Conservation (phyloP, 176 grass and related monocot species). For the Leersia perrieri region DNA sequence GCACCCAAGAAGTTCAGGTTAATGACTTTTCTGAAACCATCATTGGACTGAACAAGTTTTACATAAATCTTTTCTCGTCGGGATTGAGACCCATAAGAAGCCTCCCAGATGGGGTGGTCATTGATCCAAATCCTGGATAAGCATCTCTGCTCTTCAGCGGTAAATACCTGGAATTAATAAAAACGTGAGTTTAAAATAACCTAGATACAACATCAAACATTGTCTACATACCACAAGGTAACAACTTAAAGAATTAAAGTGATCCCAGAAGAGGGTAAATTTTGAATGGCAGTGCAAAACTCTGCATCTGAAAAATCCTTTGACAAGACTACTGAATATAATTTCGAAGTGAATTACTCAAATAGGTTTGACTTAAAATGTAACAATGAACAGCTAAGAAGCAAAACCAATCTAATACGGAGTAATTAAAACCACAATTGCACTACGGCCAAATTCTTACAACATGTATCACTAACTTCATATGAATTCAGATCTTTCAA, state of each 20-base stretch:
- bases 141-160: slow-evolving; percentile 78
- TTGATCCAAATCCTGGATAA: slow-evolving; percentile 65
- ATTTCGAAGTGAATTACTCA: background rate
- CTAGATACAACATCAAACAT: background rate
- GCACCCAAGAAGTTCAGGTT: slow-evolving; percentile 55
- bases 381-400: background rate
- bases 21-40: slow-evolving; percentile 53
- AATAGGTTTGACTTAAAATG: background rate
- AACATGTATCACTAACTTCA: slow-evolving; percentile 9
- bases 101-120: slow-evolving; percentile 29
- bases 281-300: background rate
- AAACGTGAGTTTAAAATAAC: background rate
- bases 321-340: slow-evolving; percentile 2
- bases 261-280: slow-evolving; percentile 10
- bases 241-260: slow-evolving; percentile 8
- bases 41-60: slow-evolving; percentile 56
- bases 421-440: background rate
- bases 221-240: background rate
- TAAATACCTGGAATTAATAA: slow-evolving; percentile 46
- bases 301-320: background rate
- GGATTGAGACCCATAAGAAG: slow-evolving; percentile 45
- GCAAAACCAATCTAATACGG: background rate
- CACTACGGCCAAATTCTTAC: background rate
- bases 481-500: background rate
- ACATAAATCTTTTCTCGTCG: slow-evolving; percentile 39